Percentiles rank a stretch among this genome's conserved stretches.
Conservation (phyloP, 148 eudicot species). For the Heliosperma pusillum region DNA sequence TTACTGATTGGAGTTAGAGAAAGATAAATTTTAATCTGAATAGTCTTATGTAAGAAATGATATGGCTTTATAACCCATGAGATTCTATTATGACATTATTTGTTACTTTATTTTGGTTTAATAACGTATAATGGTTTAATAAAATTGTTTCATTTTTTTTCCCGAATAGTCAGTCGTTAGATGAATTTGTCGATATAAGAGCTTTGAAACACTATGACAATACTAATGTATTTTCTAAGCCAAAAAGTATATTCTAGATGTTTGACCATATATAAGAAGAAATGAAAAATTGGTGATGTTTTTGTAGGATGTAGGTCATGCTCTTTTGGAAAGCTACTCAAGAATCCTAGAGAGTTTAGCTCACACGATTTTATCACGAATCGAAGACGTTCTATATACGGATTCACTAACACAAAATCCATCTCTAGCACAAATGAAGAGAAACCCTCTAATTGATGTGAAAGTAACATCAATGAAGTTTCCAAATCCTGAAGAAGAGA, state of each 20-base stretch:
- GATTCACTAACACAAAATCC: conserved; percentile 51
- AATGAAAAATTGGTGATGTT: conserved; percentile 1
- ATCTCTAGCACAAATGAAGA: conserved; percentile 33
- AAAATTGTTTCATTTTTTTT: too few species aligned
- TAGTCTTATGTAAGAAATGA: too few species aligned
- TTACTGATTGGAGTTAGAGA: background rate
- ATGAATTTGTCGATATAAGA: too few species aligned
- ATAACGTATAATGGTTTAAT: too few species aligned
- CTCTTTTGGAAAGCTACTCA: conserved; percentile 78
- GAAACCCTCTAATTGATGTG: conserved; percentile 30
- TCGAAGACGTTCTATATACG: conserved; percentile 73
- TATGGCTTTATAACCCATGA: too few species aligned
- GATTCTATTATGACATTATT: too few species aligned
- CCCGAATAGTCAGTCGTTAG: too few species aligned
- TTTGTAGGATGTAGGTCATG: conserved; percentile 69
- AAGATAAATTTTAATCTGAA: background rate
- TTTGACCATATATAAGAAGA: background rate
- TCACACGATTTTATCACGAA: conserved; percentile 59
- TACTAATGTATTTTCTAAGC: background rate
- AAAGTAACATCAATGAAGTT: conserved; percentile 29
- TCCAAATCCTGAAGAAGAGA: conserved; percentile 47
- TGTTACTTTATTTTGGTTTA: too few species aligned
- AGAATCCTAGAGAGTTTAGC: conserved; percentile 79
- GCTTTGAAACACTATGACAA: too few species aligned
- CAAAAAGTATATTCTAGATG: too few species aligned